Percentiles rank a stretch among this genome's conserved stretches.
Conservation (phyloP, 2,329 filamentous ascomycete genomes). For the Xylaria sp. region DNA sequence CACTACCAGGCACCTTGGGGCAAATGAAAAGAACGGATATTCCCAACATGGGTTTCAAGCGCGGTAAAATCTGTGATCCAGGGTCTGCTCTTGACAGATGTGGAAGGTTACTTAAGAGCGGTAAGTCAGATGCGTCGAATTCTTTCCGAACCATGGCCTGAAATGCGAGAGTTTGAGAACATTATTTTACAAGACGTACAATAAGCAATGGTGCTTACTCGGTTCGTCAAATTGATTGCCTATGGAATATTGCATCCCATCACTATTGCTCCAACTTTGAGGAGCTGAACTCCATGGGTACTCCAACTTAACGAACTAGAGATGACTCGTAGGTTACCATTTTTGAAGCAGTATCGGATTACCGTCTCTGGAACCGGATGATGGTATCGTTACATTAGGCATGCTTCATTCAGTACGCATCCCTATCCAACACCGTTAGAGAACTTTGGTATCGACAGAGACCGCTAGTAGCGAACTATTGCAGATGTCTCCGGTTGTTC, state of each 20-base stretch:
- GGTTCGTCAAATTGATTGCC: slow-evolving; percentile 2
- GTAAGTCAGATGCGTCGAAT: slow-evolving; percentile 8
- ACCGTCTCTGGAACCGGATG: background rate
- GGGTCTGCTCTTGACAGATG: background rate
- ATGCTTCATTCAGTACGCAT: background rate
- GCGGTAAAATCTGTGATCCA: background rate
- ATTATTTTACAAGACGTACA: background rate
- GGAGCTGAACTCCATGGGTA: background rate
- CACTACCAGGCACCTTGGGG: background rate
- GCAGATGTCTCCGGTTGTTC: background rate
- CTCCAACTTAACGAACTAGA: background rate
- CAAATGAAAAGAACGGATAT: background rate
- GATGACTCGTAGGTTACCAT: background rate
- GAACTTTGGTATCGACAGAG: background rate
- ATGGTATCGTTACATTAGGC: background rate
- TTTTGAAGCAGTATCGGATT: background rate
- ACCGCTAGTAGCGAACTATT: background rate
- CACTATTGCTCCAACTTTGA: slow-evolving; percentile 5
- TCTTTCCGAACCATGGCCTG: background rate
- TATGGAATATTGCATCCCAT: background rate
- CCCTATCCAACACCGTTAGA: background rate
- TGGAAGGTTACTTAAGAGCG: background rate
- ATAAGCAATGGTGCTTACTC: slow-evolving; percentile 7
- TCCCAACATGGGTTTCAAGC: too few species aligned
- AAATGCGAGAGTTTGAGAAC: background rate